Evolutionary conservation across 176 grass and related monocot genomes (phyloP).

Genomic region (Stipa capillata): DNA sequence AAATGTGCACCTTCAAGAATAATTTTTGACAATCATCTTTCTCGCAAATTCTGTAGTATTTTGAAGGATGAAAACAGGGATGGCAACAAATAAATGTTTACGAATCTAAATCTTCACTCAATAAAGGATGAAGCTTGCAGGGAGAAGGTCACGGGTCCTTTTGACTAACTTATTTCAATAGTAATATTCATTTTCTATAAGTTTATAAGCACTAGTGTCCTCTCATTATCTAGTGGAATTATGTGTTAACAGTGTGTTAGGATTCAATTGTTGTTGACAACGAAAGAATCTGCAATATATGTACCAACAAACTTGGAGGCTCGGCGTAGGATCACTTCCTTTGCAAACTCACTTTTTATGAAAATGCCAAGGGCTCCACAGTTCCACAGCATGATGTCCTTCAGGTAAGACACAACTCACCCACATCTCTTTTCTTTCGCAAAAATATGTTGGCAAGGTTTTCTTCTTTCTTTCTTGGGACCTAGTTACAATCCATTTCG

Average conservation of each 20-base stretch:
- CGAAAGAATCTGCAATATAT: constrained; percentile 82
- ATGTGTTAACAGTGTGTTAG: constrained; percentile 48
- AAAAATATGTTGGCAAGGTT: no score
- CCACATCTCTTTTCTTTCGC: background rate
- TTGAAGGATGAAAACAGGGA: background rate
- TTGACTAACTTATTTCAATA: background rate
- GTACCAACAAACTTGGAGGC: no score
- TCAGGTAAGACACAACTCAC: constrained; percentile 36
- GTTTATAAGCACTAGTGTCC: background rate
- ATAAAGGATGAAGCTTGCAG: constrained; percentile 23
- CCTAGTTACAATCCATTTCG: background rate
- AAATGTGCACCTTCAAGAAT: background rate
- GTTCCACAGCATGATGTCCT: constrained; percentile 70
- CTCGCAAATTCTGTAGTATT: background rate
- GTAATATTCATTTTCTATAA: background rate
- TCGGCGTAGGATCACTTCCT: constrained; percentile 83
- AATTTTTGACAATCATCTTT: background rate
- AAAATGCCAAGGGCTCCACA: no score
- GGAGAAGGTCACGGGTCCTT: constrained; percentile 45
- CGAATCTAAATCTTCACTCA: constrained; percentile 39
- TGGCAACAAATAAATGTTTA: constrained; percentile 29
- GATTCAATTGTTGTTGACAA: constrained; percentile 68
- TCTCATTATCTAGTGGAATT: background rate
- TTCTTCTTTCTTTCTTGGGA: background rate
- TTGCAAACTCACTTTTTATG: constrained; percentile 92